Percentiles rank a stretch among this genome's conserved stretches.
These are phyloP conservation scores for Entomortierella beljakovae DNA, from an alignment of 192 early-diverging fungal species.

Conservation along the genomic window DNA sequence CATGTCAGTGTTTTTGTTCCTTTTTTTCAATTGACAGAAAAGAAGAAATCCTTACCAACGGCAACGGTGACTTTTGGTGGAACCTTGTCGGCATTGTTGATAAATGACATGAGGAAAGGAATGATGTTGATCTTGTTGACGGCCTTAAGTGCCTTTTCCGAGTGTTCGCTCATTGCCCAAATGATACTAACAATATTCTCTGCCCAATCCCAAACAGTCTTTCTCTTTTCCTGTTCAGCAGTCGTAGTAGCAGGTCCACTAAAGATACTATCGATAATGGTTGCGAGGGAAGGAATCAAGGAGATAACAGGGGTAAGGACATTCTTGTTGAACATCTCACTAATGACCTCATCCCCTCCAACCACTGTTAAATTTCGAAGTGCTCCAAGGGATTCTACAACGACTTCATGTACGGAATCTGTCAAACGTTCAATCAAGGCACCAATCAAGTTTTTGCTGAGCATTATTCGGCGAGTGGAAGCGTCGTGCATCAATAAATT, in stretches of 20 bases:
- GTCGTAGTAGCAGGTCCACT: constrained; percentile 26
- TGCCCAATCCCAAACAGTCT: constrained; percentile 66
- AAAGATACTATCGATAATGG: constrained; percentile 33
- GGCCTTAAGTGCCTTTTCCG: constrained; percentile 71
- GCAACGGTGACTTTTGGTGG: constrained; percentile 63
- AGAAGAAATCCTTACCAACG: constrained; percentile 56
- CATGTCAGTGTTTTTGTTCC: neutral
- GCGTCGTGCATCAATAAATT: constrained; percentile 78
- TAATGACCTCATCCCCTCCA: constrained; percentile 63
- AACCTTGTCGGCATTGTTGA: constrained; percentile 61
- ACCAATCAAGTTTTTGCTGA: constrained; percentile 76
- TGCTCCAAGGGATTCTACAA: constrained; percentile 80
- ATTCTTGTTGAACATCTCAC: constrained; percentile 67
- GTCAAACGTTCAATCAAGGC: constrained; percentile 78
- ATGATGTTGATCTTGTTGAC: constrained; percentile 74
- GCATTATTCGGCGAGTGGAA: constrained; percentile 76
- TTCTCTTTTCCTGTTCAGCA: constrained; percentile 50
- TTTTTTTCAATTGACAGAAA: neutral
- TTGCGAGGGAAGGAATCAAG: constrained; percentile 58
- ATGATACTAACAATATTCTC: constrained; percentile 70
- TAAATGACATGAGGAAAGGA: constrained; percentile 77
- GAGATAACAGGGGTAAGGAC: constrained; percentile 64
- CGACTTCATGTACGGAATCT: constrained; percentile 77
- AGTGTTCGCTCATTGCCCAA: constrained; percentile 75
- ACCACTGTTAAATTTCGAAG: constrained; percentile 74